These are phyloP conservation scores for Coniophora puteana DNA, from an alignment of 1,284 basidiomycete genomes.

Conservation along the genomic window DNA sequence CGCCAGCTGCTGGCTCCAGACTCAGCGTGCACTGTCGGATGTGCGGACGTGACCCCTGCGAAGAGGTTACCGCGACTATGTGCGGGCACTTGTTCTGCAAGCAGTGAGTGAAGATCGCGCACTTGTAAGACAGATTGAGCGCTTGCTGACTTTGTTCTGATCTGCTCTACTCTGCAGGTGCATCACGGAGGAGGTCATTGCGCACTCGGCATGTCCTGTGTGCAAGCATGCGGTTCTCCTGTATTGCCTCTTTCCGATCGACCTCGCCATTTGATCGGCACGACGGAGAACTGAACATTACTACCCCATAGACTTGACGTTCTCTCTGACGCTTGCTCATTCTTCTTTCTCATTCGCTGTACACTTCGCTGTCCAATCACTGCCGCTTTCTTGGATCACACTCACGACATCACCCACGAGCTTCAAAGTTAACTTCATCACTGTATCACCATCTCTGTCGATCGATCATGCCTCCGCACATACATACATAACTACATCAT, in stretches of 20 bases:
- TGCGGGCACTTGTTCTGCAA: constrained; percentile 60
- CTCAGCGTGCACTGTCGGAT: constrained; percentile 39
- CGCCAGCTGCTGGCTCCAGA: neutral
- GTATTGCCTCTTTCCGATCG: constrained; percentile 41
- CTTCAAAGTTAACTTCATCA: too few relatives aligned
- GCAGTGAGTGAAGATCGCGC: constrained; percentile 34
- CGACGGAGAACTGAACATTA: constrained; percentile 5
- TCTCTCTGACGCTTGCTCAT: neutral
- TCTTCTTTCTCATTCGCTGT: neutral
- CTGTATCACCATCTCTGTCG: too few relatives aligned
- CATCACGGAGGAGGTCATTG: constrained; percentile 43
- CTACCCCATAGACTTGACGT: neutral
- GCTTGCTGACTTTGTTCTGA: neutral
- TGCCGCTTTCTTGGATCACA: too few relatives aligned
- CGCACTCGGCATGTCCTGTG: constrained; percentile 42
- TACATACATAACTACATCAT: too few relatives aligned
- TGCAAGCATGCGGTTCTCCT: constrained; percentile 44
- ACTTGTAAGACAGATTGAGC: neutral
- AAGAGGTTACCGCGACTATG: constrained; percentile 47
- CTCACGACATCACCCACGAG: too few relatives aligned
- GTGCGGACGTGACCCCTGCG: constrained; percentile 39
- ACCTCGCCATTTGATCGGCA: too few relatives aligned
- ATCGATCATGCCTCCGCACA: too few relatives aligned
- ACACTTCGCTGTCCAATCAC: too few relatives aligned
- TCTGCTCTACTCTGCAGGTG: constrained; percentile 30